Evolutionary conservation across 306 rosid genomes (phyloP).

Genomic region (Lithocarpus polystachyus): DNA sequence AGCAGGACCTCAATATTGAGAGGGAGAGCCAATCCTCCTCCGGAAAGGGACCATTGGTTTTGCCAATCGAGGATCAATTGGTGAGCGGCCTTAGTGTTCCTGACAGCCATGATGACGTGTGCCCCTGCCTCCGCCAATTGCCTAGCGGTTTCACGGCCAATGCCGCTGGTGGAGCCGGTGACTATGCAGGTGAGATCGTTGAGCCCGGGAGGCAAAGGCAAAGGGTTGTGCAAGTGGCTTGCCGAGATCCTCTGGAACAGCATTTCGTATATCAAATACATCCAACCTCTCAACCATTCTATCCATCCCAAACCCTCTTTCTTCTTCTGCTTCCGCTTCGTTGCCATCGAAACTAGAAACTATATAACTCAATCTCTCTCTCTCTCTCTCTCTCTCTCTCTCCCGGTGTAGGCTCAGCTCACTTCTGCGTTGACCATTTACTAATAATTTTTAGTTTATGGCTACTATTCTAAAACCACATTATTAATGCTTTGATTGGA

Average conservation of each 20-base stretch:
- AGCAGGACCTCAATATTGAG: conserved; percentile 80
- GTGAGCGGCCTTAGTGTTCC: conserved; percentile 75
- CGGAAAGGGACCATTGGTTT: conserved; percentile 55
- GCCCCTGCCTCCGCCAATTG: conserved; percentile 96
- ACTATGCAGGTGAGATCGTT: conserved; percentile 80
- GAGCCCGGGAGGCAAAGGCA: conserved; percentile 72
- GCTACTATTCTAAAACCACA: conserved; percentile 5
- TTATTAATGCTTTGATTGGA: too few species aligned
- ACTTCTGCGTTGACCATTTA: too few species aligned
- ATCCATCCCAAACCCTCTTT: conserved; percentile 79
- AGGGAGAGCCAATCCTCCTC: conserved; percentile 56
- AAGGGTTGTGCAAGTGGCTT: conserved; percentile 79
- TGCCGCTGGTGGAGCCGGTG: conserved; percentile 97
- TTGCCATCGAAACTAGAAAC: too few species aligned
- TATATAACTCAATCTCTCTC: too few species aligned
- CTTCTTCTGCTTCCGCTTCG: conserved; percentile 12
- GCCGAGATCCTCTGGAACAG: conserved; percentile 87
- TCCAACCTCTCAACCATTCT: conserved; percentile 85
- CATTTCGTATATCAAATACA: conserved; percentile 55
- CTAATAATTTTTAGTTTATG: not conserved
- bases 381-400: not conserved
- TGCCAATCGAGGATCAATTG: conserved; percentile 94
- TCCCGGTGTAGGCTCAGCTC: not conserved
- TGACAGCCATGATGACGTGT: conserved; percentile 97
- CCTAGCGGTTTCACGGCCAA: conserved; percentile 95